Percentiles rank a stretch among this genome's conserved stretches.
Conservation (phyloP, 805 yeast species). For the Wickerhamomyces chambardii region DNA sequence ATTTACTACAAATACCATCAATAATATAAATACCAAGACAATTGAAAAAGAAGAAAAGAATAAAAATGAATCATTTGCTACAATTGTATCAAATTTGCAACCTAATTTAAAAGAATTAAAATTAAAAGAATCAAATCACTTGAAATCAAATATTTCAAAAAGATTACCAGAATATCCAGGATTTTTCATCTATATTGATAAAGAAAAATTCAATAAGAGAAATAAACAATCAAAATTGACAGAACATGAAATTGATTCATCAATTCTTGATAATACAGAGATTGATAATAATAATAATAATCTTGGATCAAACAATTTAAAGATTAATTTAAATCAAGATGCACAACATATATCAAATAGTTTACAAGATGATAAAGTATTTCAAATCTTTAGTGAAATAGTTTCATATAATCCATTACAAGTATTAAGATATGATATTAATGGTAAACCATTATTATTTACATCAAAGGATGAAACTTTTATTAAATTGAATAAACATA, state of each 20-base stretch:
- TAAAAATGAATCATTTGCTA: constrained; percentile 20
- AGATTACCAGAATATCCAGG: constrained; percentile 52
- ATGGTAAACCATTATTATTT: constrained; percentile 72
- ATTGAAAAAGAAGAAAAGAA: constrained; percentile 14
- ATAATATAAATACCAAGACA: constrained; percentile 24
- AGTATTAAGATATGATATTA: constrained; percentile 76
- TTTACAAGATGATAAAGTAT: constrained; percentile 60
- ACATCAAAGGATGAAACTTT: constrained; percentile 47
- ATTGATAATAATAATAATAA: constrained; percentile 8
- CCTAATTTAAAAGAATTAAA: constrained; percentile 18
- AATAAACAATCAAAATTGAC: constrained; percentile 33
- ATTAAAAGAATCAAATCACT: constrained; percentile 11
- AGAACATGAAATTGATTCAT: constrained; percentile 42
- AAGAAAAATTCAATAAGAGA: constrained; percentile 50
- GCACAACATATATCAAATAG: constrained; percentile 40
- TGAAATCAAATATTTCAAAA: too few species aligned
- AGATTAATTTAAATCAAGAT: constrained; percentile 30
- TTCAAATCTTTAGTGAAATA: constrained; percentile 68
- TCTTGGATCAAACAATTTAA: too few species aligned
- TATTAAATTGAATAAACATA: constrained; percentile 26
- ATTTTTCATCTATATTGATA: constrained; percentile 60
- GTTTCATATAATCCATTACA: constrained; percentile 82
- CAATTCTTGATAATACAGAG: constrained; percentile 32
- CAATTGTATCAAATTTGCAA: constrained; percentile 21
- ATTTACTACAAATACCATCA: constrained; percentile 12